Conservation (phyloP, 768 basidiomycete genomes). For the Xerocomellus intermedius region DNA sequence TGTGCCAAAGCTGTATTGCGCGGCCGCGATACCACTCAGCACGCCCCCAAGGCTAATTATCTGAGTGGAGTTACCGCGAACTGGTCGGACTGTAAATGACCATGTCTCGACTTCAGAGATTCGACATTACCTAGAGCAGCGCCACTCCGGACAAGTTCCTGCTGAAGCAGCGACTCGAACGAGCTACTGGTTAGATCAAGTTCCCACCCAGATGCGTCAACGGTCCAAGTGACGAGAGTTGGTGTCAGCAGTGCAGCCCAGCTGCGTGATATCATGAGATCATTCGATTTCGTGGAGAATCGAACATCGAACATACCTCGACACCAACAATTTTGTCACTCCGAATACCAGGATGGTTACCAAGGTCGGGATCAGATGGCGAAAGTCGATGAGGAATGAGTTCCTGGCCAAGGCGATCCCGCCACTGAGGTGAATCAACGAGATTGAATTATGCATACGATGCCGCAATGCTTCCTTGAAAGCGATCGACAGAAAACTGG, state of each 20-base stretch:
- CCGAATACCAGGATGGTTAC: slow-evolving; percentile 7
- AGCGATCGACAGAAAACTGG: slow-evolving; percentile 6
- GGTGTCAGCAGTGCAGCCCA: slow-evolving; percentile 16
- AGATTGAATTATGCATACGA: slow-evolving; percentile 10
- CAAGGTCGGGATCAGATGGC: not conserved
- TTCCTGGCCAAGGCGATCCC: slow-evolving; percentile 8
- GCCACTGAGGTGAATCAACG: slow-evolving; percentile 10
- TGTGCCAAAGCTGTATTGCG: slow-evolving; percentile 5
- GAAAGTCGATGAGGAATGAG: not conserved
- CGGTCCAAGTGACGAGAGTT: not conserved
- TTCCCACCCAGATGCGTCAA: slow-evolving; percentile 5
- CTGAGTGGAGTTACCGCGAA: slow-evolving; percentile 13
- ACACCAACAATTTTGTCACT: slow-evolving; percentile 10
- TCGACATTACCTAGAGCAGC: not conserved
- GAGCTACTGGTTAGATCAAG: slow-evolving; percentile 3
- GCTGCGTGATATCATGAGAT: not conserved
- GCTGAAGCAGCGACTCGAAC: not conserved
- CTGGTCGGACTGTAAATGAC: not conserved
- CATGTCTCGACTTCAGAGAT: not conserved
- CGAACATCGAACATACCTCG: slow-evolving; percentile 4
- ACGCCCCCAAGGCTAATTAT: slow-evolving; percentile 7
- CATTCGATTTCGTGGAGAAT: no score
- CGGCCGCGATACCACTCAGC: slow-evolving; percentile 17
- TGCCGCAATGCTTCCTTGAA: slow-evolving; percentile 19
- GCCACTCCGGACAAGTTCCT: slow-evolving; percentile 2